Percentiles rank a stretch among this genome's conserved stretches.
These are phyloP conservation scores for Ilyonectria destructans DNA, from an alignment of 2,329 filamentous ascomycete genomes.

Conservation along the genomic window DNA sequence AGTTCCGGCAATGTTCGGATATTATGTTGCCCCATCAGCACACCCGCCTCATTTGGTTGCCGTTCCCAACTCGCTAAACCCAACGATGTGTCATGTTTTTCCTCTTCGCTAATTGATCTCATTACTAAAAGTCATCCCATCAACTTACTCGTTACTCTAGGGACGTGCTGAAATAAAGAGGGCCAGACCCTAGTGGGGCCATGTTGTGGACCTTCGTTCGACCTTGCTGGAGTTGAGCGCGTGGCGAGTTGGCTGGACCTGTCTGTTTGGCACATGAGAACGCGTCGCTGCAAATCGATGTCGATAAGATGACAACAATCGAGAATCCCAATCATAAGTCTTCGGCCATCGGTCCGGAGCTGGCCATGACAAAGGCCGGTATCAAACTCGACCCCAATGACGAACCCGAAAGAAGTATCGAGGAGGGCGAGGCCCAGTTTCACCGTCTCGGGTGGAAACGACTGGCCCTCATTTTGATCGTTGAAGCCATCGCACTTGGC, in stretches of 20 bases:
- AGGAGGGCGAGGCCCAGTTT: neutral
- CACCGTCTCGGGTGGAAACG: slow-evolving; percentile 23
- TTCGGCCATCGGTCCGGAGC: neutral
- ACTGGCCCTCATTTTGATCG: slow-evolving; percentile 41
- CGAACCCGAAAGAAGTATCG: neutral
- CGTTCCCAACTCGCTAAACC: neutral
- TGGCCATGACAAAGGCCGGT: neutral
- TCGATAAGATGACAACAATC: neutral
- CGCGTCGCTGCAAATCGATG: neutral
- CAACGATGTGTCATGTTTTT: neutral
- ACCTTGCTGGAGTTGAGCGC: neutral
- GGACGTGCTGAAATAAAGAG: neutral
- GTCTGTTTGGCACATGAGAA: neutral
- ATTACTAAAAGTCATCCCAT: neutral
- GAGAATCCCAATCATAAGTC: neutral
- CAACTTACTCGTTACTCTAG: neutral
- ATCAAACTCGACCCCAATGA: neutral
- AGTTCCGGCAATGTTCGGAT: too few species aligned
- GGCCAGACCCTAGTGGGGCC: neutral
- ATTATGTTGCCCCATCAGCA: too few species aligned
- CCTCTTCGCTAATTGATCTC: neutral
- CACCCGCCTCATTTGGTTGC: too few species aligned
- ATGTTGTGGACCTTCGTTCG: neutral
- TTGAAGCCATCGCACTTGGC: slow-evolving; percentile 41
- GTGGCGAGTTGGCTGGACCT: neutral